Base-by-base conservation (phyloP, 305 asterid species). In the Fraxinus nigra region DNA sequence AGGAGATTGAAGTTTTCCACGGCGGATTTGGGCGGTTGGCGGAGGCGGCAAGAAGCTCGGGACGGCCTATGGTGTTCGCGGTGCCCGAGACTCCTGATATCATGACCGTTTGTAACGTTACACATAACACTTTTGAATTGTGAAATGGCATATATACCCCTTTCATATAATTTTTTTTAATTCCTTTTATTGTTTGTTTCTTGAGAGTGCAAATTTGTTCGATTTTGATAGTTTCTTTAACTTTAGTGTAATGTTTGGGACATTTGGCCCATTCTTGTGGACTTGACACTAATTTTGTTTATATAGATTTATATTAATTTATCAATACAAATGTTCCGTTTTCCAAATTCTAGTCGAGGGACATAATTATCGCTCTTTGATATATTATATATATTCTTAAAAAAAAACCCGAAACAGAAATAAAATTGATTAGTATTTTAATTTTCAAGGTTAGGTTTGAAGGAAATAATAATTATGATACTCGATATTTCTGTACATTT, bases 51-150 rank as follows among this genome's bases (percentile, higher is more conserved):
- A 67, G 9, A 67, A 79, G 82, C 77, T 65, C 67, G 82, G 79
- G 82, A 85, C 84, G 83, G 75, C 81, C 78, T 81, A 80, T 81
- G 79, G 86, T 40, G 74, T 72, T 33, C 32, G 78, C 46, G 83
- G 72, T 85, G 79, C 81, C 84, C 88, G 89, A 85, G 61, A 28
- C 69, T 56, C 59, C 54, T 65, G 26, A 18, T 40, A 24, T 32
- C 16, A 24, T 16, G 54, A 20, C 46, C 24, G 80, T 74, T 46
- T 28, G 72, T 22, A 40, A 77, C 78, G 80, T 79, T 34, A 77
- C 56, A 70, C 51, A 18, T 7, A 70, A 1, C 3, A 65, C 3
- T 72, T 77, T 84, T 61, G 24, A 59, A 82, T 26, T 54, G 4
- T 63, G 34, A 18, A 33, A 72, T 75, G 65, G 63, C 83, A 63